Percentiles rank a stretch among this genome's conserved stretches.
Evolutionary conservation across 2,329 filamentous ascomycete genomes (phyloP).

Genomic region (Ophiostoma ips): DNA sequence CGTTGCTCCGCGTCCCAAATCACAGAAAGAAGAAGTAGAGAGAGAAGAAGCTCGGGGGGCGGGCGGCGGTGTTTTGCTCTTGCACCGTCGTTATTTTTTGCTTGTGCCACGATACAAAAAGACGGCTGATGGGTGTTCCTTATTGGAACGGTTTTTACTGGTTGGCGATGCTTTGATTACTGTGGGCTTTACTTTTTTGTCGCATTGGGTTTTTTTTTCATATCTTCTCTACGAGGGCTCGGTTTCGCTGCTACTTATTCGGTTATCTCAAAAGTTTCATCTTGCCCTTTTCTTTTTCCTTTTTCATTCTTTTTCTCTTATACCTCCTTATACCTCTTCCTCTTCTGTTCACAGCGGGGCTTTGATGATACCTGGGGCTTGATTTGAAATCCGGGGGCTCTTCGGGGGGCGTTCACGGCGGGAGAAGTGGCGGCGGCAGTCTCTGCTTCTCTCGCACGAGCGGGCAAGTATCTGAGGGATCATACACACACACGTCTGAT

Average conservation of each 20-base stretch:
- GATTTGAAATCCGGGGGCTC: background rate
- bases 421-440: background rate
- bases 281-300: background rate
- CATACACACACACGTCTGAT: background rate
- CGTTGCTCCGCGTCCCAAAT: background rate
- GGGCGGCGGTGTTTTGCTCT: too few species aligned
- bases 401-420: background rate
- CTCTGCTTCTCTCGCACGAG: conserved; percentile 2
- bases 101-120: background rate
- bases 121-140: background rate
- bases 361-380: conserved; percentile 1
- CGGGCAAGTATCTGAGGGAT: conserved; percentile 9
- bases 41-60: background rate
- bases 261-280: conserved; percentile 1
- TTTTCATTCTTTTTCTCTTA: background rate
- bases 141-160: background rate
- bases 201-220: background rate
- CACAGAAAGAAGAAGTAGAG: background rate
- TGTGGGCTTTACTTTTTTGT: background rate
- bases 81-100: too few species aligned
- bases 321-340: background rate
- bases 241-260: background rate
- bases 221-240: conserved; percentile 2
- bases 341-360: background rate
- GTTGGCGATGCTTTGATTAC: conserved; percentile 1